These are phyloP conservation scores for Phlebopus sp. DNA, from an alignment of 1,284 basidiomycete genomes.

Conservation along the genomic window DNA sequence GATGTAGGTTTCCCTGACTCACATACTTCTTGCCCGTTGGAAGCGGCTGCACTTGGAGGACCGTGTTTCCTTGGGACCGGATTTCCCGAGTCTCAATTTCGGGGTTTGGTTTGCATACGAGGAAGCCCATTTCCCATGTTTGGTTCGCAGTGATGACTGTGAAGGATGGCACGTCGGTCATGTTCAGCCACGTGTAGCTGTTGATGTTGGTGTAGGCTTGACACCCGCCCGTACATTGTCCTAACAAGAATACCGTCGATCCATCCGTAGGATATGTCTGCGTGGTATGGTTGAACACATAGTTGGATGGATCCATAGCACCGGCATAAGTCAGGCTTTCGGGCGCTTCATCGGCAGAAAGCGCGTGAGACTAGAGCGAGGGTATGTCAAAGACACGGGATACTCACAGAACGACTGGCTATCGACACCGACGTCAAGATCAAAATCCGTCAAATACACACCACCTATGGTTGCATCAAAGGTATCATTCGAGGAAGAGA, in stretches of 20 bases:
- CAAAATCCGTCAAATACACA: conserved; percentile 14
- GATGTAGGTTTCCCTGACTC: conserved; percentile 24
- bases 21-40: conserved; percentile 9
- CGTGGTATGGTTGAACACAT: conserved; percentile 25
- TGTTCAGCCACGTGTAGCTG: conserved; percentile 10
- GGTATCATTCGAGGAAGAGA: conserved; percentile 8
- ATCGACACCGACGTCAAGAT: conserved; percentile 18
- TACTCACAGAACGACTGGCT: conserved; percentile 10
- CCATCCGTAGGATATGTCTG: conserved; percentile 16
- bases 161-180: conserved; percentile 14
- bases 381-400: background rate
- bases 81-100: conserved; percentile 22
- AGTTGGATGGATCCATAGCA: conserved; percentile 6
- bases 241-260: conserved; percentile 23
- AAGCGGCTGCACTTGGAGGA: conserved; percentile 21
- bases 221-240: conserved; percentile 22
- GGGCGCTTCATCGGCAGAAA: background rate
- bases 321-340: background rate
- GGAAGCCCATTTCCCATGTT: conserved; percentile 18
- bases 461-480: conserved; percentile 3
- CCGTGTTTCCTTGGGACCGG: conserved; percentile 12
- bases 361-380: background rate
- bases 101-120: conserved; percentile 23
- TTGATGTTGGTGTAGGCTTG: background rate
- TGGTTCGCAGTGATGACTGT: conserved; percentile 14